Percentiles rank a stretch among this genome's conserved stretches.
Evolutionary conservation across 257 asterid species (phyloP).

Genomic region (Coffea canephora): DNA sequence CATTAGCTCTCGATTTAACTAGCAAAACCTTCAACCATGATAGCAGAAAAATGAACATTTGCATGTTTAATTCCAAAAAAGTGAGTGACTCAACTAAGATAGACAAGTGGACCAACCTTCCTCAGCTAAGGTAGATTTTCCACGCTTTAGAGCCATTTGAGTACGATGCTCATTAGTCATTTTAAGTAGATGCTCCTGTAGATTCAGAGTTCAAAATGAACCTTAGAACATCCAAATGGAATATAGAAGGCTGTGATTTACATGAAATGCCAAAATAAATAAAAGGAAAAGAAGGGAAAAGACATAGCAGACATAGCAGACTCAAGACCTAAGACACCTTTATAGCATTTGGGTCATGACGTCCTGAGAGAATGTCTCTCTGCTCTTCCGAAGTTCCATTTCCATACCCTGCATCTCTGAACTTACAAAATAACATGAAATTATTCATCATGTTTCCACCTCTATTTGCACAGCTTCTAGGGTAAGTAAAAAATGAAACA

Average conservation of each 20-base stretch:
- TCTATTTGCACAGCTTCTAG: conserved; percentile 6
- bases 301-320: not conserved
- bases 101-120: conserved; percentile 57
- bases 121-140: conserved; percentile 48
- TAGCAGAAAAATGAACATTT: not conserved
- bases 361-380: conserved; percentile 70
- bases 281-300: not conserved
- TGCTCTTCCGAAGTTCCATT: conserved; percentile 43
- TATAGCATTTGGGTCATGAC: conserved; percentile 71
- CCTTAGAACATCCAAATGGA: not conserved
- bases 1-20: not conserved
- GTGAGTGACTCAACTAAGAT: not conserved
- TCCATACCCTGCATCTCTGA: conserved; percentile 59
- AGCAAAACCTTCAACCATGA: not conserved
- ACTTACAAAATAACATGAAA: conserved; percentile 23
- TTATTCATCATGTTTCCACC: conserved; percentile 13
- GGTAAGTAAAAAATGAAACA: conserved; percentile 1
- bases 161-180: conserved; percentile 78
- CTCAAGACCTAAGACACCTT: conserved; percentile 46
- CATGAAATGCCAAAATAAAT: conserved; percentile 1
- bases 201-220: conserved; percentile 10
- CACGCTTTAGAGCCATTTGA: conserved; percentile 73
- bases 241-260: not conserved
- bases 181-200: conserved; percentile 86
- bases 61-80: not conserved